These are phyloP conservation scores for Nicotiana rustica DNA, from an alignment of 305 asterid genomes.

Conservation along the genomic window DNA sequence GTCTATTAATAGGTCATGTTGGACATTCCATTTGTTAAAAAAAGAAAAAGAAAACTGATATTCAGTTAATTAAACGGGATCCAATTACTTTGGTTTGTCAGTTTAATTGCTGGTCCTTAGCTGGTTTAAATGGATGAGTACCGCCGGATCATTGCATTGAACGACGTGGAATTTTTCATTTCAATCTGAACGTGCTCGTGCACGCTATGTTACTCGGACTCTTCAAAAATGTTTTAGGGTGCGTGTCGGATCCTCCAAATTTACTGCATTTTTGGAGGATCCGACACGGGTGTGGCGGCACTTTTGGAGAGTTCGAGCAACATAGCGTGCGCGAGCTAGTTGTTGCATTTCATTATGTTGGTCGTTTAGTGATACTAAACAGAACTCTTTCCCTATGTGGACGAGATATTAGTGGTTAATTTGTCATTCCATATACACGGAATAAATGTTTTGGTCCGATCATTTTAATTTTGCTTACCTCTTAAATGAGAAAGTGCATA, in stretches of 20 bases:
- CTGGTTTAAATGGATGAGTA: background rate
- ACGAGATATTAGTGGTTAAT: background rate
- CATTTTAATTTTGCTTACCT: background rate
- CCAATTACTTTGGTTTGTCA: background rate
- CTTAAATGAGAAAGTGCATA: background rate
- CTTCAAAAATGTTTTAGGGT: too few relatives aligned
- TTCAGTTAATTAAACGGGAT: background rate
- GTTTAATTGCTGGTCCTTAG: background rate
- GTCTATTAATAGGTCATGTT: background rate
- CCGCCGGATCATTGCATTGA: constrained; percentile 10
- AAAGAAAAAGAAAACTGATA: background rate
- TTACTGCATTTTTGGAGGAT: too few relatives aligned
- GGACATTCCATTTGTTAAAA: background rate
- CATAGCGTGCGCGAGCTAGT: background rate
- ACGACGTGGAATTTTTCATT: background rate
- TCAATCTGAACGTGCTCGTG: constrained; percentile 6
- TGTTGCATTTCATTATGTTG: background rate
- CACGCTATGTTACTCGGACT: too few relatives aligned
- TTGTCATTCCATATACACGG: background rate
- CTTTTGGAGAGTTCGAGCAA: too few relatives aligned
- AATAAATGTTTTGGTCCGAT: background rate
- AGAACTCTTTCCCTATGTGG: background rate
- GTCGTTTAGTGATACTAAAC: constrained; percentile 9
- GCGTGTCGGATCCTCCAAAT: too few relatives aligned
- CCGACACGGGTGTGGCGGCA: too few relatives aligned